Conservation (phyloP, 169 alveolate species). For the Eimeria necatrix region DNA sequence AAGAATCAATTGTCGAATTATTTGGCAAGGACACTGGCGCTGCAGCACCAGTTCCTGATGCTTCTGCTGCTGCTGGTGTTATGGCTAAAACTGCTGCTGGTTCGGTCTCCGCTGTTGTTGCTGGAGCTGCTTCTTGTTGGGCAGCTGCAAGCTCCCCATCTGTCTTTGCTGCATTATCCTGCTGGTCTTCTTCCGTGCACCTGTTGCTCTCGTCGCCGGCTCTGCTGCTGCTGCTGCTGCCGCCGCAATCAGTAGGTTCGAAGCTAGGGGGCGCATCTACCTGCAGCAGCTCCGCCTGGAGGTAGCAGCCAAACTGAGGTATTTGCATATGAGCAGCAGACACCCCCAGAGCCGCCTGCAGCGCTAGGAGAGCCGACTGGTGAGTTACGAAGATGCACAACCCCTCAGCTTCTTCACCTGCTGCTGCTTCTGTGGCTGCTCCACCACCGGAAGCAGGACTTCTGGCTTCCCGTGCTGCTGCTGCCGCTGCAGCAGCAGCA, state of each 20-base stretch:
- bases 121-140: not conserved
- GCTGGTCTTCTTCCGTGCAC: not conserved
- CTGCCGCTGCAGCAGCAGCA: not conserved
- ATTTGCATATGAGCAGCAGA: constrained; percentile 39
- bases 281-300: constrained; percentile 65
- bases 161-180: not conserved
- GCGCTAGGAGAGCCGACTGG: constrained; percentile 76
- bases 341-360: constrained; percentile 72
- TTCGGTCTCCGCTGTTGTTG: not conserved
- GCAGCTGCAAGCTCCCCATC: not conserved
- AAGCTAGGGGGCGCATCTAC: not conserved
- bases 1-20: not conserved
- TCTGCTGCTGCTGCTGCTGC: constrained; percentile 20
- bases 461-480: not conserved
- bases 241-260: not conserved
- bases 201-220: not conserved
- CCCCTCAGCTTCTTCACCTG: constrained; percentile 1
- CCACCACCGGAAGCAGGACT: not conserved
- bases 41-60: not conserved
- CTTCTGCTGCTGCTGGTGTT: not conserved
- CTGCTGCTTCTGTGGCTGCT: constrained; percentile 1
- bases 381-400: constrained; percentile 68
- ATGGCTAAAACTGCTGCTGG: not conserved
- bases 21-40: not conserved
- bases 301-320: constrained; percentile 75